Conservation (phyloP, 306 rosid species). For the Oxytropis ochrocephala region DNA sequence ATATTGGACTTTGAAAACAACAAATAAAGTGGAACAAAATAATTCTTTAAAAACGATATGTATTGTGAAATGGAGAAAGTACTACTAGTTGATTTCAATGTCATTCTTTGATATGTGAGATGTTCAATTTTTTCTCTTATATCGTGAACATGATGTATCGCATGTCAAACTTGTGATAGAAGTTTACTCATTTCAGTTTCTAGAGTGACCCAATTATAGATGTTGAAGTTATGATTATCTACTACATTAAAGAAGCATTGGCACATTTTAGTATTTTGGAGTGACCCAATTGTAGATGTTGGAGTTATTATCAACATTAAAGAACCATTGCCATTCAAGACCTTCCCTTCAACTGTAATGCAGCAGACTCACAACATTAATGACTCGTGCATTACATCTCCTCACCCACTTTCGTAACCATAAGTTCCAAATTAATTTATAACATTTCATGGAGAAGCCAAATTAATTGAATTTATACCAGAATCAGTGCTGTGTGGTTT, state of each 20-base stretch:
- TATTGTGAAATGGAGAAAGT: no score
- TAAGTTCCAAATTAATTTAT: slow-evolving; percentile 31
- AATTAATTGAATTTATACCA: background rate
- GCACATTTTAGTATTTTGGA: slow-evolving; percentile 27
- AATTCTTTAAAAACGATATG: background rate
- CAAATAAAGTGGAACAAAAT: no score
- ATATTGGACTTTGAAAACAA: no score
- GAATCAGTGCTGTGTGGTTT: background rate
- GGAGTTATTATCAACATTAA: slow-evolving; percentile 64
- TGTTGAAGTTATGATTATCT: slow-evolving; percentile 76
- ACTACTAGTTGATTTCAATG: no score
- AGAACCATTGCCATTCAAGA: slow-evolving; percentile 44
- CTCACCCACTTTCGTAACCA: slow-evolving; percentile 64
- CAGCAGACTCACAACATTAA: slow-evolving; percentile 50
- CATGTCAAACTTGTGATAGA: background rate
- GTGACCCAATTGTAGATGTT: slow-evolving; percentile 56
- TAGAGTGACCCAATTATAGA: slow-evolving; percentile 51
- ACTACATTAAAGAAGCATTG: slow-evolving; percentile 42
- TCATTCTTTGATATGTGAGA: no score
- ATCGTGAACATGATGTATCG: no score
- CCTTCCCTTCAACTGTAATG: slow-evolving; percentile 73
- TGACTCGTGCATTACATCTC: slow-evolving; percentile 33
- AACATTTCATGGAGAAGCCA: background rate
- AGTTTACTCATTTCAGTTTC: slow-evolving; percentile 18
- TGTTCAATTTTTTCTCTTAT: no score